Evolutionary conservation across 129 eudicot genomes (phyloP).

Genomic region (Chrysanthemum lavandulifolium): DNA sequence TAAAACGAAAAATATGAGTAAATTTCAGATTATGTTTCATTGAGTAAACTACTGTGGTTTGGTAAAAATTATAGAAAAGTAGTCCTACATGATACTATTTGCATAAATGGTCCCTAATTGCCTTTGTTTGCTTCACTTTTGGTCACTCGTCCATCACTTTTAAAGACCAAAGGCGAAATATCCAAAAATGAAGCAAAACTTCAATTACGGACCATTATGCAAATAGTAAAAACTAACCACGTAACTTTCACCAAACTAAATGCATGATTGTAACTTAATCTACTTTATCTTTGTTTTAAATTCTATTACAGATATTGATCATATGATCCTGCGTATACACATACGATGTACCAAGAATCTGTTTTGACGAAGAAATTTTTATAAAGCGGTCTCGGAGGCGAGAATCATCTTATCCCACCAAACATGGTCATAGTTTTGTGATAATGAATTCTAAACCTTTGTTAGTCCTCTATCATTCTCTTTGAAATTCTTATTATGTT

Average conservation of each 20-base stretch:
- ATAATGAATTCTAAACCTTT: constrained; percentile 63
- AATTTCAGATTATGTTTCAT: background rate
- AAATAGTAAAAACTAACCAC: too few relatives aligned
- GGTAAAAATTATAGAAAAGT: too few relatives aligned
- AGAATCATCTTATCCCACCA: constrained; percentile 68
- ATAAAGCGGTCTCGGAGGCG: constrained; percentile 57
- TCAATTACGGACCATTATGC: too few relatives aligned
- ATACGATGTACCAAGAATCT: constrained; percentile 62
- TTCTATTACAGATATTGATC: background rate
- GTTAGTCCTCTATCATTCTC: constrained; percentile 75
- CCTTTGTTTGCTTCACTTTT: too few relatives aligned
- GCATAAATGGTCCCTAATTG: too few relatives aligned
- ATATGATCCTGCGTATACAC: constrained; percentile 16
- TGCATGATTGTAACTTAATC: background rate
- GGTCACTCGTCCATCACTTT: too few relatives aligned
- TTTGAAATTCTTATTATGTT: constrained; percentile 70
- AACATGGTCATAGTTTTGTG: constrained; percentile 50
- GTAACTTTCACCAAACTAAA: too few relatives aligned
- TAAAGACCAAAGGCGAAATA: too few relatives aligned
- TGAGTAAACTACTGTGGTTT: too few relatives aligned
- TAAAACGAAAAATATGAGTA: background rate
- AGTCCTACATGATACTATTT: too few relatives aligned
- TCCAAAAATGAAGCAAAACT: too few relatives aligned
- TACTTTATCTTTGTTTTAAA: background rate
- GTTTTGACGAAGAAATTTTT: constrained; percentile 50